A percentile compares a stretch with the other conserved stretches of the same genome.
These are phyloP conservation scores for Aegilops sharonensis DNA, from an alignment of 176 grass and related monocot genomes.

Conservation along the genomic window DNA sequence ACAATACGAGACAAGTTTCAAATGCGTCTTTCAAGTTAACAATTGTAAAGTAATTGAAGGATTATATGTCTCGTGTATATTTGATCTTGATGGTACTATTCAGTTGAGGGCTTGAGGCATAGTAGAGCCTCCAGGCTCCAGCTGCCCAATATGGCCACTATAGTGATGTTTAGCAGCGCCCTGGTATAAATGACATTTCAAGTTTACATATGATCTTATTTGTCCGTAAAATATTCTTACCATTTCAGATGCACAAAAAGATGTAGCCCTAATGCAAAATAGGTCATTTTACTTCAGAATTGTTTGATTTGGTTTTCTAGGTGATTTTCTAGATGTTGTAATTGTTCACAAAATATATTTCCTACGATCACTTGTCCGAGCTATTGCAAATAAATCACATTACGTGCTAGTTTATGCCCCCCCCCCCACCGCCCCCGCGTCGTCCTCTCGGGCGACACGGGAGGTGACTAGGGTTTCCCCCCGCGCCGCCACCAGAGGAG, in stretches of 20 bases:
- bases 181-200: neutral
- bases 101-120: no score
- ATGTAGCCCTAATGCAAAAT: neutral
- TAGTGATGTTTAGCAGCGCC: neutral
- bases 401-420: no score
- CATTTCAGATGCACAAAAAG: neutral
- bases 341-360: no score
- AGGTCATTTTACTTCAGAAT: neutral
- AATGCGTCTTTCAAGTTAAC: neutral
- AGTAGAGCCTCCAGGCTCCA: neutral
- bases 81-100: neutral
- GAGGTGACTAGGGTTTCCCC: no score
- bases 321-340: no score
- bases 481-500: no score
- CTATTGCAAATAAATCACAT: no score
- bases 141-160: neutral
- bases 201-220: neutral
- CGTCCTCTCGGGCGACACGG: no score
- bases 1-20: neutral
- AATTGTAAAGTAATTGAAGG: neutral
- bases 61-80: no score
- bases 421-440: no score
- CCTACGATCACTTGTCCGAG: no score
- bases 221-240: neutral
- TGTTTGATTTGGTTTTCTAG: no score